phyloP scores from a whole-genome alignment of 768 basidiomycete species.

The Calocybe cyanea region DNA sequence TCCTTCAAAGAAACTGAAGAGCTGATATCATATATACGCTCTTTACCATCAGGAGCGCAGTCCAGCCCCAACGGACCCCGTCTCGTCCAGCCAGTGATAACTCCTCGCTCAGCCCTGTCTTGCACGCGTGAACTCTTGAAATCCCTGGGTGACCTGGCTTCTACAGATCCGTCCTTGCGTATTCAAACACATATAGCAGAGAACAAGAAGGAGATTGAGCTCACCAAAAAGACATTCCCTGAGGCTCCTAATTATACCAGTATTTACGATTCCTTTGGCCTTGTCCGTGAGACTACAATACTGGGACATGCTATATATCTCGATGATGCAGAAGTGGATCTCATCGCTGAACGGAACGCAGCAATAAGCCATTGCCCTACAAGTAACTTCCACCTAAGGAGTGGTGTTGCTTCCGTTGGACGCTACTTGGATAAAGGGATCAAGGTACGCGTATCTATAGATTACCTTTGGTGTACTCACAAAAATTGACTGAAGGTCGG shows the following conservation, averaged over 20 bases:
- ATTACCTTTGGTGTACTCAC: background rate
- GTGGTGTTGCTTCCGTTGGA: constrained; percentile 80
- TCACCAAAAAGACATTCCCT: constrained; percentile 66
- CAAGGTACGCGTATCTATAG: constrained; percentile 52
- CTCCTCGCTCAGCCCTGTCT: constrained; percentile 94
- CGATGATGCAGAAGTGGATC: constrained; percentile 62
- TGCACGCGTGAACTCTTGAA: constrained; percentile 71
- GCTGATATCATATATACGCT: constrained; percentile 68
- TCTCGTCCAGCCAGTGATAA: constrained; percentile 86
- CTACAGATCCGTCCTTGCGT: constrained; percentile 53
- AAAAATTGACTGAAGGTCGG: constrained; percentile 57
- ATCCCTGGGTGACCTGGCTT: constrained; percentile 58
- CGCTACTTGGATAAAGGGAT: constrained; percentile 78
- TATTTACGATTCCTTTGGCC: constrained; percentile 76
- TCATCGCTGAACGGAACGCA: constrained; percentile 61
- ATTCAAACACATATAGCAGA: constrained; percentile 96
- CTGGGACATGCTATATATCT: constrained; percentile 88
- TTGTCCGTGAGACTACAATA: constrained; percentile 78
- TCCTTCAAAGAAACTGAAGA: constrained; percentile 62
- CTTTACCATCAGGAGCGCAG: constrained; percentile 32
- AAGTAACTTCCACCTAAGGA: constrained; percentile 88
- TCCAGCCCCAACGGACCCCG: constrained; percentile 29
- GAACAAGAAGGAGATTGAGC: constrained; percentile 67
- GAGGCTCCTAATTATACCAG: constrained; percentile 62
- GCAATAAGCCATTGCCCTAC: constrained; percentile 93